Conservation (phyloP, 2,329 filamentous ascomycete genomes). For the Balansia obtecta region DNA sequence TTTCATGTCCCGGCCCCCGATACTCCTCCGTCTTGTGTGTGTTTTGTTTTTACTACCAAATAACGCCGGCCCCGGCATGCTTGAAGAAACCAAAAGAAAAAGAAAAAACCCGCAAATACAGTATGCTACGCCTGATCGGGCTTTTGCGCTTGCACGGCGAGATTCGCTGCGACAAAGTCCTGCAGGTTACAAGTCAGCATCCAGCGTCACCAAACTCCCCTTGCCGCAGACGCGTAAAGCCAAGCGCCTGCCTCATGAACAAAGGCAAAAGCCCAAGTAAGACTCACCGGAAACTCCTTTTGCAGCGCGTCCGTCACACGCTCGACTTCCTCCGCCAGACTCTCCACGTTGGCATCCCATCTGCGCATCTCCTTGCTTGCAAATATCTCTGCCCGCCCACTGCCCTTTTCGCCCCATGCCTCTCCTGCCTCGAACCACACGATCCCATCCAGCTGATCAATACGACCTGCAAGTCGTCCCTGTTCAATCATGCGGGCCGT, state of each 20-base stretch:
- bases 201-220: background rate
- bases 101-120: background rate
- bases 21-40: background rate
- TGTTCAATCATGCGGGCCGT: constrained; percentile 95
- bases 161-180: constrained; percentile 44
- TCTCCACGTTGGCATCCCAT: constrained; percentile 85
- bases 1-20: background rate
- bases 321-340: constrained; percentile 80
- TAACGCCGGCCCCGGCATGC: background rate
- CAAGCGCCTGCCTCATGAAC: too few relatives aligned
- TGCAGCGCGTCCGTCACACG: constrained; percentile 72
- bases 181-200: constrained; percentile 12
- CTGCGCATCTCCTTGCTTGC: constrained; percentile 62
- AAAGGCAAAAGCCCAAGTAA: background rate
- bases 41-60: background rate
- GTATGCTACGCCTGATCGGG: background rate
- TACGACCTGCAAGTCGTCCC: constrained; percentile 71
- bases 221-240: background rate
- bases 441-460: constrained; percentile 83
- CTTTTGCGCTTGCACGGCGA: constrained; percentile 25
- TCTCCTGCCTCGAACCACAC: constrained; percentile 77
- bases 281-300: constrained; percentile 57
- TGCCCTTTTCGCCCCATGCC: constrained; percentile 55
- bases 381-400: constrained; percentile 48
- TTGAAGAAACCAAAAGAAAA: too few relatives aligned